Conservation (phyloP, 345 rosid species). For the Hypericum androsaemum region DNA sequence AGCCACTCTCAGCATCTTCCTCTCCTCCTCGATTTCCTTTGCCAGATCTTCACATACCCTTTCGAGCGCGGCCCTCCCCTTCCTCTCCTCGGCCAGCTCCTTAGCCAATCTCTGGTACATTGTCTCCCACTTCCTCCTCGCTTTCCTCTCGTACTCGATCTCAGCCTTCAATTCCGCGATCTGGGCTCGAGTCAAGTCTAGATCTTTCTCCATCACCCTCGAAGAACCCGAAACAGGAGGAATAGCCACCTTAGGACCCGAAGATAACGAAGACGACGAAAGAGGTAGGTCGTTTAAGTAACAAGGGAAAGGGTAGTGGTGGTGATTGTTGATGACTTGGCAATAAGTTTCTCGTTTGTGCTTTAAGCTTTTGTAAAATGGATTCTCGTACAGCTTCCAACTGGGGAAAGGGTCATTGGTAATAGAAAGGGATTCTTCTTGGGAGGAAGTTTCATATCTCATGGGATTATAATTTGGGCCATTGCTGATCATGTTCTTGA, state of each 20-base stretch:
- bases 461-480: slow-evolving; percentile 21
- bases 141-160: slow-evolving; percentile 54
- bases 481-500: slow-evolving; percentile 26
- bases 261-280: slow-evolving; percentile 22
- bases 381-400: slow-evolving; percentile 75
- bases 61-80: slow-evolving; percentile 52
- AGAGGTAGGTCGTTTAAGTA: slow-evolving; percentile 16
- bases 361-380: slow-evolving; percentile 17
- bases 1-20: slow-evolving; percentile 65
- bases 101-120: slow-evolving; percentile 51
- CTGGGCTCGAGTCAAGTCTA: slow-evolving; percentile 38
- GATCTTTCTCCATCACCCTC: slow-evolving; percentile 44
- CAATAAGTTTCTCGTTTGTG: slow-evolving; percentile 23
- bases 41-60: slow-evolving; percentile 54
- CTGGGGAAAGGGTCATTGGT: slow-evolving; percentile 28
- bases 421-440: slow-evolving; percentile 28
- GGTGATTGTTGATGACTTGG: slow-evolving; percentile 12
- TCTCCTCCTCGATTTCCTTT: slow-evolving; percentile 59
- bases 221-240: slow-evolving; percentile 16
- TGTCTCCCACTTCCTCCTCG: slow-evolving; percentile 51
- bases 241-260: slow-evolving; percentile 24
- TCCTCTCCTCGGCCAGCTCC: slow-evolving; percentile 54
- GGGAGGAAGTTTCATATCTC: slow-evolving; percentile 12
- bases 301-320: slow-evolving; percentile 23
- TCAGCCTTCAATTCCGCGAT: slow-evolving; percentile 61